Evolutionary conservation across 2,329 filamentous ascomycete species (phyloP).

Genomic region (Cordyceps javanica): DNA sequence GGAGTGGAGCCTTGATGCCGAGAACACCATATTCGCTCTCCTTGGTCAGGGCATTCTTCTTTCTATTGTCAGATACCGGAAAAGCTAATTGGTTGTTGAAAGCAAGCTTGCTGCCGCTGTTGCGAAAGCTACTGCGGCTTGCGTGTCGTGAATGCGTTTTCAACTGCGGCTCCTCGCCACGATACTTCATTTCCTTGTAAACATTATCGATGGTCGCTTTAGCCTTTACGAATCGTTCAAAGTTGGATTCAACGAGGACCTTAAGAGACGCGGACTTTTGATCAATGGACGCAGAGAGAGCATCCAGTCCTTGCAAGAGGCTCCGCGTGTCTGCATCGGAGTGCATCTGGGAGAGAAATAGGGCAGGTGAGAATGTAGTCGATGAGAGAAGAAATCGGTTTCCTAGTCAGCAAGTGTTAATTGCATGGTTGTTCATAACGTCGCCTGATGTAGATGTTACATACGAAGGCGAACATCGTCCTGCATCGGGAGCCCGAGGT

Average conservation of each 20-base stretch:
- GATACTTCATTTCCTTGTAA: slow-evolving; percentile 92
- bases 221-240: slow-evolving; percentile 93
- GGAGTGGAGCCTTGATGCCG: slow-evolving; percentile 80
- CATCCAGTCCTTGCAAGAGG: slow-evolving; percentile 74
- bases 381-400: slow-evolving; percentile 95
- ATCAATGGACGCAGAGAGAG: slow-evolving; percentile 86
- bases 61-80: slow-evolving; percentile 49
- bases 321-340: slow-evolving; percentile 76
- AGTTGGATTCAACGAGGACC: slow-evolving; percentile 93
- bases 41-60: slow-evolving; percentile 86
- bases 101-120: slow-evolving; percentile 33
- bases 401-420: slow-evolving; percentile 38
- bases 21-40: slow-evolving; percentile 87
- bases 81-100: slow-evolving; percentile 32
- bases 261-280: slow-evolving; percentile 97
- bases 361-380: slow-evolving; percentile 85
- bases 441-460: slow-evolving; percentile 24
- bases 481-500: slow-evolving; percentile 72
- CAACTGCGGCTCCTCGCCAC: slow-evolving; percentile 45
- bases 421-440: neutral
- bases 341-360: slow-evolving; percentile 91
- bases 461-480: slow-evolving; percentile 72
- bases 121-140: slow-evolving; percentile 61
- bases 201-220: slow-evolving; percentile 99
- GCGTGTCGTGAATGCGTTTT: slow-evolving; percentile 57